phyloP scores from a whole-genome alignment of 2,329 filamentous ascomycete genomes.

The Emericellopsis cladophorae region DNA sequence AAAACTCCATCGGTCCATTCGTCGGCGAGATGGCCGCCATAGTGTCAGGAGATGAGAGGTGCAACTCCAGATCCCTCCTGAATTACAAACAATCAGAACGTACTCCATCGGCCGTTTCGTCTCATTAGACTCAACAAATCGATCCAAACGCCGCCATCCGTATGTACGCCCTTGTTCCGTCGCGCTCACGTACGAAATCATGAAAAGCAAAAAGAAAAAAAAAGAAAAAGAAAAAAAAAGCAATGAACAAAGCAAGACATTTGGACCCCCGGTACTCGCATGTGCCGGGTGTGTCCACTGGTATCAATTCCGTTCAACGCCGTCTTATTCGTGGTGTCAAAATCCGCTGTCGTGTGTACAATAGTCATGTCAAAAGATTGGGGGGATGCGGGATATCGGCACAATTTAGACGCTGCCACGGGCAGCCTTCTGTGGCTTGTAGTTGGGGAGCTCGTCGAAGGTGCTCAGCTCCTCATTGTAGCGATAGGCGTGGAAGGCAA shows the following conservation, averaged over 20 bases:
- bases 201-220: conserved; percentile 3
- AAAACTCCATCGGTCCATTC: too few species aligned
- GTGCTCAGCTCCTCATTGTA: conserved; percentile 69
- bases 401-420: conserved; percentile 14
- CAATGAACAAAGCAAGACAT: too few species aligned
- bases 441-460: conserved; percentile 81
- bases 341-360: background rate
- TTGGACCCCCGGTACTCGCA: background rate
- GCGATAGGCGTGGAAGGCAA: conserved; percentile 90
- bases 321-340: background rate
- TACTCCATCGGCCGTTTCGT: too few species aligned
- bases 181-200: background rate
- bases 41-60: too few species aligned
- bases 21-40: too few species aligned
- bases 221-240: conserved; percentile 4
- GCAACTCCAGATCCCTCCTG: too few species aligned
- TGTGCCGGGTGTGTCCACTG: conserved; percentile 3
- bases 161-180: too few species aligned
- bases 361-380: background rate
- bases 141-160: too few species aligned
- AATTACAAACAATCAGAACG: too few species aligned
- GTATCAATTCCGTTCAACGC: conserved; percentile 7
- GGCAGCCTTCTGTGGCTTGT: conserved; percentile 50
- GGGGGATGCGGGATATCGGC: background rate
- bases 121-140: conserved; percentile 3